Evolutionary conservation across 345 rosid species (phyloP).

Genomic region (Salix purpurea): DNA sequence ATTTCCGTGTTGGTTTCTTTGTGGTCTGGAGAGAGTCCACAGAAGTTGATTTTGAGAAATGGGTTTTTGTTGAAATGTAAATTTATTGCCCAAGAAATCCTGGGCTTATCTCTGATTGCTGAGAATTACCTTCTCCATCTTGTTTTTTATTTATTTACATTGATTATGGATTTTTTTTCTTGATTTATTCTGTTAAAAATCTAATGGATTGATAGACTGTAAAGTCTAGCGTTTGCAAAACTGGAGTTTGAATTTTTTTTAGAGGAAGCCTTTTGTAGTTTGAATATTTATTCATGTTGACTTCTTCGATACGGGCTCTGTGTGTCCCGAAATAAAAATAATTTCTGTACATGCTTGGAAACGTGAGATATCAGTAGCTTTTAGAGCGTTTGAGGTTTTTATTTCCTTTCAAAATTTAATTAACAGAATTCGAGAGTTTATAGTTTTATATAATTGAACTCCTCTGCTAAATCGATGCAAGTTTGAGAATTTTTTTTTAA

Average conservation of each 20-base stretch:
- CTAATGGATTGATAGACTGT: too few species aligned
- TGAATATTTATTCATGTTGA: neutral
- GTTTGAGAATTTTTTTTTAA: neutral
- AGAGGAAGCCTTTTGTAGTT: neutral
- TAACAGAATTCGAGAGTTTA: neutral
- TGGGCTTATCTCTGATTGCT: conserved; percentile 1
- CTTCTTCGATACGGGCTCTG: neutral
- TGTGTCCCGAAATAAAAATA: neutral
- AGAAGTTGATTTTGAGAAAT: neutral
- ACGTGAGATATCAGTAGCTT: neutral
- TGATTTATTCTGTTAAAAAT: neutral
- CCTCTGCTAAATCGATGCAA: neutral
- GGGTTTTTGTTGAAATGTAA: neutral
- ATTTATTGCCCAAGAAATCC: neutral
- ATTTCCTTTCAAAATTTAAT: neutral
- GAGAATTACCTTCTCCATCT: neutral
- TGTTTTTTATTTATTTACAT: neutral
- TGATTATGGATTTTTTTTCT: neutral
- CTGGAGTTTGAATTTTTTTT: neutral
- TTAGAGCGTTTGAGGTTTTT: neutral
- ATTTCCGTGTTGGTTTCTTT: neutral
- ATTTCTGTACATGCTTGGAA: neutral
- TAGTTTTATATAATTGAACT: neutral
- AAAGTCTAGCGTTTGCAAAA: neutral
- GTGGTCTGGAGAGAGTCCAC: neutral